Percentiles rank a stretch among this genome's conserved stretches.
Conservation (phyloP, 2,329 filamentous ascomycete species). For the Alternaria burnsii region DNA sequence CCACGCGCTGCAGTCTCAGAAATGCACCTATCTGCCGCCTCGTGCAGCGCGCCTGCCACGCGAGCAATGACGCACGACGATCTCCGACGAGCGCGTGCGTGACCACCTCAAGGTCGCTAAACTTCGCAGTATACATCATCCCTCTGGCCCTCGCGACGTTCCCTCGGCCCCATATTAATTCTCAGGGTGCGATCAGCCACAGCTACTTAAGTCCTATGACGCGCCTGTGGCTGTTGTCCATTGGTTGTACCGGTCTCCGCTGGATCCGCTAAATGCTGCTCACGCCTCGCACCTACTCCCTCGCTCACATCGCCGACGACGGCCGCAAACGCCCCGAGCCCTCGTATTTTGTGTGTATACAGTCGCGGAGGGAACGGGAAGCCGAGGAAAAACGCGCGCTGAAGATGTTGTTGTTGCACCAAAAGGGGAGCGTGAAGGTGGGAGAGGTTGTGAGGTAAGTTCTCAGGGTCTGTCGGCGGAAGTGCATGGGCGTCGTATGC, state of each 20-base stretch:
- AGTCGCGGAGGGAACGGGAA: slow-evolving; percentile 45
- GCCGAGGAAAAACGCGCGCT: slow-evolving; percentile 43
- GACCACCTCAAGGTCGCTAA: slow-evolving; percentile 8
- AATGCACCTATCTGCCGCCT: slow-evolving; percentile 1
- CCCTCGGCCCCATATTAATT: slow-evolving; percentile 6
- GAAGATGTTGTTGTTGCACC: slow-evolving; percentile 87
- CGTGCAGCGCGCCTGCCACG: slow-evolving; percentile 19
- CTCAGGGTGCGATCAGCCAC: slow-evolving; percentile 14
- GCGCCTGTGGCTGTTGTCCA: slow-evolving; percentile 22
- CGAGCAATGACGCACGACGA: slow-evolving; percentile 20
- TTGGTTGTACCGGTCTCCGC: slow-evolving; percentile 31
- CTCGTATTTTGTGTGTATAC: slow-evolving; percentile 46
- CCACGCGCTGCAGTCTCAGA: background rate
- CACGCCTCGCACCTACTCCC: slow-evolving; percentile 51
- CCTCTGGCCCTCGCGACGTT: slow-evolving; percentile 9
- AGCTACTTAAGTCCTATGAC: slow-evolving; percentile 23
- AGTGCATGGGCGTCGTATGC: slow-evolving; percentile 4
- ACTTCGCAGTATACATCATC: slow-evolving; percentile 3
- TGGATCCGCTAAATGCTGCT: slow-evolving; percentile 52
- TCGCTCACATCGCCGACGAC: slow-evolving; percentile 49
- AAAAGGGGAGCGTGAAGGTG: slow-evolving; percentile 89
- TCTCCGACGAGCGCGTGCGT: slow-evolving; percentile 19
- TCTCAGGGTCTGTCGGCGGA: slow-evolving; percentile 47
- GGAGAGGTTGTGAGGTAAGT: slow-evolving; percentile 82
- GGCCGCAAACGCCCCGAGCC: slow-evolving; percentile 37